Conservation (phyloP, 352 stramenopile genomes). For the Phytopythium sindhum region DNA sequence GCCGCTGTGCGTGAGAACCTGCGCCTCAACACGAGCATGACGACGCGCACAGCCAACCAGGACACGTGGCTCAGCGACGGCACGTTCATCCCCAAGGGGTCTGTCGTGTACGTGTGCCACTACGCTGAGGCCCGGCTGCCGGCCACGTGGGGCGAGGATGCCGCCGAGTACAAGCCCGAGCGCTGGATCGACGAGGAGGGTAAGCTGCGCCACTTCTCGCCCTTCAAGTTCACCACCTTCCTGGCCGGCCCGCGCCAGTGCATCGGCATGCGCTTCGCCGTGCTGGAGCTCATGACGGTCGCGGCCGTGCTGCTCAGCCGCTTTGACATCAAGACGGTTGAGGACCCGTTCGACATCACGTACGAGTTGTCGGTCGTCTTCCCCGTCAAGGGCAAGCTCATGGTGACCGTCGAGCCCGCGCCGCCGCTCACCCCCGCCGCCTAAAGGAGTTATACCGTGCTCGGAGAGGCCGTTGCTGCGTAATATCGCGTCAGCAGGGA, state of each 20-base stretch:
- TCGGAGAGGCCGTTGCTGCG: too few relatives aligned
- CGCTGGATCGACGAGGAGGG: conserved; percentile 46
- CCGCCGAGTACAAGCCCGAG: conserved; percentile 48
- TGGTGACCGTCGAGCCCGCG: conserved; percentile 15
- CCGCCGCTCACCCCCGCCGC: conserved; percentile 2
- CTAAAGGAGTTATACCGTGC: not conserved
- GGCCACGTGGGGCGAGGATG: conserved; percentile 49
- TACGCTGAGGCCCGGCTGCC: conserved; percentile 42
- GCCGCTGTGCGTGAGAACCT: conserved; percentile 56
- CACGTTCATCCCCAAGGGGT: conserved; percentile 46
- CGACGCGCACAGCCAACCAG: conserved; percentile 26
- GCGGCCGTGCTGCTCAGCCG: conserved; percentile 33
- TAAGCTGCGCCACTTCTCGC: conserved; percentile 32
- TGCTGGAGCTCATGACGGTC: conserved; percentile 52
- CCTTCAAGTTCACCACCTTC: conserved; percentile 56
- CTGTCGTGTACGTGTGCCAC: conserved; percentile 31
- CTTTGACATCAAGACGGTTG: conserved; percentile 38
- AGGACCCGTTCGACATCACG: conserved; percentile 28
- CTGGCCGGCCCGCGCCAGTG: conserved; percentile 49
- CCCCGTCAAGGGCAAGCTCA: conserved; percentile 18
- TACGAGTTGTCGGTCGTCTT: conserved; percentile 34
- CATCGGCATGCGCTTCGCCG: conserved; percentile 52
- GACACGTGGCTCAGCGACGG: conserved; percentile 58
- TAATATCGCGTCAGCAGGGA: not conserved
- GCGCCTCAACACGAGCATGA: conserved; percentile 53